phyloP scores from a whole-genome alignment of 2,329 filamentous ascomycete genomes.

The Neoascochyta sp. region DNA sequence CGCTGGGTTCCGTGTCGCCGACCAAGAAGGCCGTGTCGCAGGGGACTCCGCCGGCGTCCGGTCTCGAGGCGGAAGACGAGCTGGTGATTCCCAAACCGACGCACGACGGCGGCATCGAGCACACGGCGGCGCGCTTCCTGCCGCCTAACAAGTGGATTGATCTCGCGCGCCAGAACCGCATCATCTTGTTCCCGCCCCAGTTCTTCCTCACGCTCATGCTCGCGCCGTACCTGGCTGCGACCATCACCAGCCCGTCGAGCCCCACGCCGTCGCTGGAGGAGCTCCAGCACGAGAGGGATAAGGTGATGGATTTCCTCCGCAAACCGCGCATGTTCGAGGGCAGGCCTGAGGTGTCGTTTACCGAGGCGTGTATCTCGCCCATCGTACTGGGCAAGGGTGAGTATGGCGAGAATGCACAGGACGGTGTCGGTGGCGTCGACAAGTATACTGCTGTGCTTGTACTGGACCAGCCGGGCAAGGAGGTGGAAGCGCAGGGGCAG shows the following conservation, averaged over 20 bases:
- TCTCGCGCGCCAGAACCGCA: slow-evolving; percentile 59
- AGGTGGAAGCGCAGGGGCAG: slow-evolving; percentile 50
- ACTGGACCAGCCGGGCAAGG: slow-evolving; percentile 54
- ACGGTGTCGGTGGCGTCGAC: slow-evolving; percentile 33
- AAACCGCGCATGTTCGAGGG: slow-evolving; percentile 48
- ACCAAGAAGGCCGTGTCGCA: slow-evolving; percentile 29
- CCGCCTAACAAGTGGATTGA: slow-evolving; percentile 66
- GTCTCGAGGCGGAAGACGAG: slow-evolving; percentile 39
- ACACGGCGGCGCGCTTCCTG: slow-evolving; percentile 75
- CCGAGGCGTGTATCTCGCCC: slow-evolving; percentile 43
- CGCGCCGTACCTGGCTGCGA: slow-evolving; percentile 49
- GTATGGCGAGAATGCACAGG: slow-evolving; percentile 32
- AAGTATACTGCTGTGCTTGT: slow-evolving; percentile 53
- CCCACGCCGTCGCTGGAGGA: slow-evolving; percentile 31
- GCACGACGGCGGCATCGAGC: slow-evolving; percentile 65
- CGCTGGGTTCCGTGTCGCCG: slow-evolving; percentile 44
- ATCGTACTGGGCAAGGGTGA: slow-evolving; percentile 39
- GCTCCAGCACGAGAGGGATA: slow-evolving; percentile 39
- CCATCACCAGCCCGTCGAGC: slow-evolving; percentile 18
- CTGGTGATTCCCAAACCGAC: slow-evolving; percentile 66
- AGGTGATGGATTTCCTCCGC: slow-evolving; percentile 45
- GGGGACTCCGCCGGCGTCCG: slow-evolving; percentile 30
- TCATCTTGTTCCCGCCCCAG: slow-evolving; percentile 89
- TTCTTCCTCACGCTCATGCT: slow-evolving; percentile 67
- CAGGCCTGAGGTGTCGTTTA: slow-evolving; percentile 39